Evolutionary conservation across 2,329 filamentous ascomycete genomes (phyloP), one percentile per base, ranked within the genome.

Genomic region (Penicillium freii): DNA sequence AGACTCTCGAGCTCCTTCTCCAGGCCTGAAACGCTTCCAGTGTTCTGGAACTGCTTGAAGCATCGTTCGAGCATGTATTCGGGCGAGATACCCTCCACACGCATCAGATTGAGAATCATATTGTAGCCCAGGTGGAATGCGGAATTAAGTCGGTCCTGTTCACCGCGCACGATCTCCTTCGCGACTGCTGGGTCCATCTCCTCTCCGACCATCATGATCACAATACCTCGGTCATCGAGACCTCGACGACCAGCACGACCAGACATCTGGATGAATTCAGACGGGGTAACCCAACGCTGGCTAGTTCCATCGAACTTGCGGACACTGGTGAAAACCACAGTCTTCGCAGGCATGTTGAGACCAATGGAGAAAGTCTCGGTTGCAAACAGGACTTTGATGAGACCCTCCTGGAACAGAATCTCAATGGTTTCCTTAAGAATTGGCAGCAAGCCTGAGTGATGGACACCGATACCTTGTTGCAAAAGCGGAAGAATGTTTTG

Each of bases 171-270:
- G 66, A 99, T 97, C 62, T 90, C 88, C 76, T 96, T 96, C 42
- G 94, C 93, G n/a, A 89, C 87, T 2, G 91, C 87, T 1, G 94
- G 94, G 69, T 99, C 94, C 80, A 99, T 93, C 78, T 94, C 91
- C 74, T 95, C 90, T 70, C 95, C 89, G 61, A 99, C 90, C 93
- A 99, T 97, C 91, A 99, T 97, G 73, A 99, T 97, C 66, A 99
- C 94, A 66, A 97, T 95, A 83, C 94, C 94, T 64, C 94, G 89
- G 61, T 97, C 92, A 78, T 99, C 94, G 54, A 99, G 88, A 77
- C 94, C 94, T 85, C 94, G 88, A 83, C 94, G 90, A 71, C 94
- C 94, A 58, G 94, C 94, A 76, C 94, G 90, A 60, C 94, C 94
- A 53, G 94, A 96, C 94, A 99, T 99, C 73, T 99, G 94, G 51